Percentiles rank a stretch among this genome's conserved stretches.
phyloP scores from a whole-genome alignment of 768 basidiomycete genomes.

The Neoboletus brunneissimus region DNA sequence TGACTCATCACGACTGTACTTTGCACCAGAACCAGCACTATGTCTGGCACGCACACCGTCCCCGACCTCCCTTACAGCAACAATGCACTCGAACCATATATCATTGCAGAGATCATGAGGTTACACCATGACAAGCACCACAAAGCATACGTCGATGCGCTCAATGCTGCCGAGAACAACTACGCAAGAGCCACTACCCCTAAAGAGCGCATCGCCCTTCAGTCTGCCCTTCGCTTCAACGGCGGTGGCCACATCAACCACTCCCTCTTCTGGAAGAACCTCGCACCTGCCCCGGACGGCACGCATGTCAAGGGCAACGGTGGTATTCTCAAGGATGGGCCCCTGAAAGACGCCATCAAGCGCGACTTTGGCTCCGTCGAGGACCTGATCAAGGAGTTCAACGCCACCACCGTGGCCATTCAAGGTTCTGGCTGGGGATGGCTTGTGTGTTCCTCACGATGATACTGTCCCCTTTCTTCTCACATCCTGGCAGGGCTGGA shows the following conservation, averaged over 20 bases:
- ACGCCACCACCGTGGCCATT: constrained; percentile 77
- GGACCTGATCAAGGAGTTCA: constrained; percentile 76
- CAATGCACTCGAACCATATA: constrained; percentile 91
- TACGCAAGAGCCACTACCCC: constrained; percentile 69
- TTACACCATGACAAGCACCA: constrained; percentile 96
- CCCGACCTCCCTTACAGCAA: constrained; percentile 79
- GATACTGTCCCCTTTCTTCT: not conserved
- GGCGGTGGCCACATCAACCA: constrained; percentile 77
- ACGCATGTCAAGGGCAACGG: constrained; percentile 59
- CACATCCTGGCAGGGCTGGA: constrained; percentile 54
- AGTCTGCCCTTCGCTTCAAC: constrained; percentile 26
- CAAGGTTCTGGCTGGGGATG: constrained; percentile 98
- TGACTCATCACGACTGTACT: constrained; percentile 2
- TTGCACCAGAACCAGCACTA: constrained; percentile 20
- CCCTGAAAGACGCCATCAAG: constrained; percentile 66
- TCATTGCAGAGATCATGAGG: constrained; percentile 87
- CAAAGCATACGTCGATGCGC: constrained; percentile 89
- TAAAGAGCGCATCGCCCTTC: constrained; percentile 41
- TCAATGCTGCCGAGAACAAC: constrained; percentile 59
- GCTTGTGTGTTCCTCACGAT: constrained; percentile 58
- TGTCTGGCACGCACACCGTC: constrained; percentile 52
- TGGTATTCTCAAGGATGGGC: constrained; percentile 59
- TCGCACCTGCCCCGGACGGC: constrained; percentile 56
- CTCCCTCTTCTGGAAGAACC: constrained; percentile 96
- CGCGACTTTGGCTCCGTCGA: constrained; percentile 70